Base-by-base conservation (phyloP, 2,329 filamentous ascomycete genomes). In the Colletotrichum liaoningense region DNA sequence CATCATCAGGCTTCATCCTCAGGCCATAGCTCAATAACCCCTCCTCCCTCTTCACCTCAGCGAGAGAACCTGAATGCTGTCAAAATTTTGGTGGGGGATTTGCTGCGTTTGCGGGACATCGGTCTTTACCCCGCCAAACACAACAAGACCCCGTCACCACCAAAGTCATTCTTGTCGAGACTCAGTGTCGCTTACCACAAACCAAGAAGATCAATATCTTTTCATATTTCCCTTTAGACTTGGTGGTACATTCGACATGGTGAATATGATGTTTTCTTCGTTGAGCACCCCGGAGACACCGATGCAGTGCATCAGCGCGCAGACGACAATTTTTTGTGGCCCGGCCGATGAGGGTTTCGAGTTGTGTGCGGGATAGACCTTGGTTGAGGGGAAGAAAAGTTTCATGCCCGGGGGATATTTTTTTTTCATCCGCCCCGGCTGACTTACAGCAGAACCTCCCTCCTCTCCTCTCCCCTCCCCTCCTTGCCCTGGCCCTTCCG, bases 321-420 rank as follows among this genome's bases (percentile, higher is more conserved):
- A 26, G 33, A 58, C 30, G 24, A 9, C 5, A n/a, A 33, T 16
- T 14, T 65, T 16, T 63, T 65, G 54, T 49, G 62, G 64, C 30
- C n/a, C 26, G 38, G 62, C 28, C 16, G 52, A 60, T 70, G 30
- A 54, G 42, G 63, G 68, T 60, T 70, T 67, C 63, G 42, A n/a
- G 33, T 65, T 65, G 63, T 65, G 63, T 56, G 26, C 28, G 49
- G 49, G 63, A 65, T 38, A 22, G n/a, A 54, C 60, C 49, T 42
- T 59, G 54, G 54, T 65, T 54, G 58, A 58, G 28, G 28, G 14
- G 8, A 14, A 65, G 33, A 54, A 60, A 69, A 56, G 54, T 67
- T 54, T 56, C 38, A 58, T 26, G 57, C 46, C 65, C 14, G 12
- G 11, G 28, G 16, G 28, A n/a, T 5, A 5, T 5, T 35, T 24